A percentile compares a stretch with the other conserved stretches of the same genome.
phyloP scores from a whole-genome alignment of 768 basidiomycete genomes.

The Astraeus odoratus region DNA sequence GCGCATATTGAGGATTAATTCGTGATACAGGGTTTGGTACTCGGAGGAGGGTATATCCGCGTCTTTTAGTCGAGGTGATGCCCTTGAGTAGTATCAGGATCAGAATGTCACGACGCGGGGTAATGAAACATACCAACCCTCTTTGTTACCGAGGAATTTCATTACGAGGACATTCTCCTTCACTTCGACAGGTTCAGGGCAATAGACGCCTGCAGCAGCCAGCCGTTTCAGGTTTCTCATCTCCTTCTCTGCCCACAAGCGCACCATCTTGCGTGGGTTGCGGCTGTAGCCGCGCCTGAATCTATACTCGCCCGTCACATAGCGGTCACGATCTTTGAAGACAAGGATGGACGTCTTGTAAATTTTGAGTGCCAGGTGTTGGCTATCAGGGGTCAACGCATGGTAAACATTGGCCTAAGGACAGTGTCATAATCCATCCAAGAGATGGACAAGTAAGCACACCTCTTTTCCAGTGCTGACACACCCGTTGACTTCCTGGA shows the following conservation, averaged over 20 bases:
- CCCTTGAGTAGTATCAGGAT: conserved; percentile 40
- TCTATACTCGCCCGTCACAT: conserved; percentile 94
- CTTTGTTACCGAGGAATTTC: conserved; percentile 78
- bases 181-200: conserved; percentile 88
- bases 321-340: conserved; percentile 96
- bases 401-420: conserved; percentile 94
- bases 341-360: conserved; percentile 97
- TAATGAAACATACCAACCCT: conserved; percentile 60
- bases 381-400: conserved; percentile 48
- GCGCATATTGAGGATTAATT: conserved; percentile 74
- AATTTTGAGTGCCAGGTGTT: conserved; percentile 89
- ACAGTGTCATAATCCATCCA: conserved; percentile 5
- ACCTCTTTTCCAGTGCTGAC: conserved; percentile 98
- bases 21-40: conserved; percentile 60
- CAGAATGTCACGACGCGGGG: conserved; percentile 1
- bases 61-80: conserved; percentile 91
- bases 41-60: conserved; percentile 51
- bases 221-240: conserved; percentile 92
- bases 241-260: conserved; percentile 98
- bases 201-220: conserved; percentile 72
- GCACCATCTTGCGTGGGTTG: conserved; percentile 98
- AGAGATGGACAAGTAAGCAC: conserved; percentile 10
- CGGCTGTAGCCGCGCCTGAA: conserved; percentile 86
- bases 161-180: conserved; percentile 96
- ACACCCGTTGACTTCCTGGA: conserved; percentile 91